Conservation (phyloP, 2,329 filamentous ascomycete genomes). For the Neospermospora avenae region DNA sequence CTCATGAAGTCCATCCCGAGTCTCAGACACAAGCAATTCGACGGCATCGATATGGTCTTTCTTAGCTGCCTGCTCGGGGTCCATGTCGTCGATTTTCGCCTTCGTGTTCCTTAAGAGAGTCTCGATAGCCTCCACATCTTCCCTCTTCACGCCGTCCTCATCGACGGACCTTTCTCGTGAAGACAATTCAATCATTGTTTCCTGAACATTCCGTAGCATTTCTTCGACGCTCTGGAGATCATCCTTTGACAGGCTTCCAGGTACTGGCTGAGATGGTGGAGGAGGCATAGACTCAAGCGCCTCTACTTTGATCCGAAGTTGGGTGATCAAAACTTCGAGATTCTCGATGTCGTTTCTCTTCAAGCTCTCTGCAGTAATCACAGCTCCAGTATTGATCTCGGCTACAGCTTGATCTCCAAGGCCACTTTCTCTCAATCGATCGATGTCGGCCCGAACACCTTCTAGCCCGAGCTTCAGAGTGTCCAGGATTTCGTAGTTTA, state of each 20-base stretch:
- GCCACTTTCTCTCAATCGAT: conserved; percentile 62
- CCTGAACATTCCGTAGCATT: conserved; percentile 53
- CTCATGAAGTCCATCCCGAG: conserved; percentile 67
- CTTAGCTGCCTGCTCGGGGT: conserved; percentile 66
- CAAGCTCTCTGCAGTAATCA: conserved; percentile 51
- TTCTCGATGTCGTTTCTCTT: conserved; percentile 77
- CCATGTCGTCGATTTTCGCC: conserved; percentile 78
- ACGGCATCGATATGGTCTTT: conserved; percentile 58
- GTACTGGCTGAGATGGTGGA: conserved; percentile 39
- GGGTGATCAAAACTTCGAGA: conserved; percentile 76
- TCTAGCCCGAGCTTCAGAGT: conserved; percentile 80
- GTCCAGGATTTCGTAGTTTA: conserved; percentile 86
- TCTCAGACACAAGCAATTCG: conserved; percentile 63
- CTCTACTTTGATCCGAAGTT: conserved; percentile 82
- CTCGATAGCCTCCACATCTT: conserved; percentile 88
- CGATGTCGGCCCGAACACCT: conserved; percentile 73
- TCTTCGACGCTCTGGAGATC: conserved; percentile 56
- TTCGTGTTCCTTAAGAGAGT: conserved; percentile 89
- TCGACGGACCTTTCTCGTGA: conserved; percentile 37
- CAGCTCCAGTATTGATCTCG: conserved; percentile 47
- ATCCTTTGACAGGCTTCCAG: conserved; percentile 46
- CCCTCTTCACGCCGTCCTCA: conserved; percentile 61
- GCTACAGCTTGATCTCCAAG: conserved; percentile 49
- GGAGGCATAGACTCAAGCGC: conserved; percentile 59
- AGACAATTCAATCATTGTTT: conserved; percentile 51